These are phyloP conservation scores for Arthonia radiata DNA, from an alignment of 495 filamentous ascomycete species.

Conservation along the genomic window DNA sequence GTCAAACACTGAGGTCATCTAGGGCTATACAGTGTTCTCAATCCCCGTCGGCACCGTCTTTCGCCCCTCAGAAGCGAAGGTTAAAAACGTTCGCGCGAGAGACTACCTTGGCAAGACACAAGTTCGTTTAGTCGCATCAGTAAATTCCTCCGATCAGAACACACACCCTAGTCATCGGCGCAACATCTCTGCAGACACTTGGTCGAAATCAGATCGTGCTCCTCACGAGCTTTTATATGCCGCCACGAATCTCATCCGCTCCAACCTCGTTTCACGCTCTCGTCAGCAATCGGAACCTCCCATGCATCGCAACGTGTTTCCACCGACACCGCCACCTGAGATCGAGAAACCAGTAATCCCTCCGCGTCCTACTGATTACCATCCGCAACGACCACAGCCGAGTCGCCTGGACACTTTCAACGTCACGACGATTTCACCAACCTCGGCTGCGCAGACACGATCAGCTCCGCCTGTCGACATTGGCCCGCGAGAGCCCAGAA, in stretches of 20 bases:
- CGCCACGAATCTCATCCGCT: constrained; percentile 72
- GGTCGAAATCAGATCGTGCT: constrained; percentile 45
- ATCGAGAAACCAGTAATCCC: constrained; percentile 28
- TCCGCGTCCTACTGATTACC: constrained; percentile 12
- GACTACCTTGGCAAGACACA: constrained; percentile 90
- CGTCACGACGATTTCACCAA: constrained; percentile 9
- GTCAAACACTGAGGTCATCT: constrained; percentile 4
- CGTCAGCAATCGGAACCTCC: constrained; percentile 75
- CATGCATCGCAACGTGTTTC: constrained; percentile 67
- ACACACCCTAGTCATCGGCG: constrained; percentile 18
- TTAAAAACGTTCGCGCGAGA: constrained; percentile 90
- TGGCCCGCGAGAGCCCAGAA: constrained; percentile 1
- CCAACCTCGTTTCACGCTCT: constrained; percentile 43
- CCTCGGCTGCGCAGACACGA: constrained; percentile 4
- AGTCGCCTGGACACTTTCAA: constrained; percentile 12
- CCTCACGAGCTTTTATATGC: constrained; percentile 66
- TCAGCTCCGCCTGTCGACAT: constrained; percentile 13
- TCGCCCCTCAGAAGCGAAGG: constrained; percentile 87
- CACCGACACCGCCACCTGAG: constrained; percentile 88
- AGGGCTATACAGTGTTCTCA: constrained; percentile 98
- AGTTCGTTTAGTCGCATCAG: constrained; percentile 80
- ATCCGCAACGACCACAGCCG: constrained; percentile 12
- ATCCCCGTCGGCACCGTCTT: constrained; percentile 92
- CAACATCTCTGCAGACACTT: constrained; percentile 6
- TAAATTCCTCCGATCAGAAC: constrained; percentile 56